Base-by-base conservation (phyloP, 345 rosid species). In the Citrus sinensis region DNA sequence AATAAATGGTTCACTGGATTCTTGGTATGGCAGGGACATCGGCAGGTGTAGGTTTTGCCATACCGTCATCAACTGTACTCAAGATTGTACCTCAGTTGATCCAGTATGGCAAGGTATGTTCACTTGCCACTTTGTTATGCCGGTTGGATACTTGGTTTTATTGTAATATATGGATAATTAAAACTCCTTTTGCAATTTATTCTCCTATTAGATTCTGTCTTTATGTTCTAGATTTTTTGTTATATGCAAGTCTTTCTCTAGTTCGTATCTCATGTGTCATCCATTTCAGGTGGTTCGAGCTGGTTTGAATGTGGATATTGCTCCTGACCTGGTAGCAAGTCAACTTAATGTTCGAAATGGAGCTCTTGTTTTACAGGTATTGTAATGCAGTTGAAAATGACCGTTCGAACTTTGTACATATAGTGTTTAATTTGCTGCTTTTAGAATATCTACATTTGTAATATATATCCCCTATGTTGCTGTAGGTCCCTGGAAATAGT, bases 11-110 rank as follows among this genome's bases (percentile, higher is more conserved):
- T 7, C 40, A 22, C 14, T 34, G 27, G 49, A 69, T 71, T 70
- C 59, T 77, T 85, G 70, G 54, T 80, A 29, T 62, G 81, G 76
- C 88, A 93, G 98, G 99, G 64, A 88, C 98, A 76, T 95, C 99
- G 19, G 98, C 98, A 3, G 99, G 99, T 69, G 97, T 95, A 30
- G 98, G 99, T 11, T 95, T 95, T 85, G 99, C 99, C 67, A 95
- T 95, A 55, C 99, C 98, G 0, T 93, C 99, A 59, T 90, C 96
- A 58, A 93, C 97, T 4, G 97, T 95, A 64, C 80, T 89, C 72
- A 95, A 88, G 87, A 93, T 95, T 83, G 97, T 92, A 63, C 99
- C 98, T 70, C 98, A 93, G 80, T 88, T 95, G 76, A 92, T 95
- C 77, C 80, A 91, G 20, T 87, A 88, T 80, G 96, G 99, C 71